phyloP scores from a whole-genome alignment of 192 early-diverging fungal genomes.

The Umbelopsis ramanniana region DNA sequence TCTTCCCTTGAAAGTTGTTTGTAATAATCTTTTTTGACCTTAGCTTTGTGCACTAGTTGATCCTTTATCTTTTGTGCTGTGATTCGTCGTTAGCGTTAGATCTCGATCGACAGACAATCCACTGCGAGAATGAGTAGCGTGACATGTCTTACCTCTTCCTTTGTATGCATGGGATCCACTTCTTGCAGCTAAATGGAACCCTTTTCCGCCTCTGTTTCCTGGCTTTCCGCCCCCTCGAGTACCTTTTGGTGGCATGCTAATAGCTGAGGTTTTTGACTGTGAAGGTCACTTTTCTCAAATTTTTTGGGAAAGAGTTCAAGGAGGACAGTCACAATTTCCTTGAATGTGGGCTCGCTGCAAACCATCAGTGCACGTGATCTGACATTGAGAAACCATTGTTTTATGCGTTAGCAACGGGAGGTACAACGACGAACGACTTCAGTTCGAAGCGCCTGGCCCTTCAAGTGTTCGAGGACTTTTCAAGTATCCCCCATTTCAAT shows the following conservation, averaged over 20 bases:
- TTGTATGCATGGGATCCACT: conserved; percentile 21
- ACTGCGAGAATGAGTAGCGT: neutral
- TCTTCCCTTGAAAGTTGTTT: conserved; percentile 38
- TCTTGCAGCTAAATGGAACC: neutral
- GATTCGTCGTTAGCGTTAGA: neutral
- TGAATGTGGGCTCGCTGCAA: too few relatives aligned
- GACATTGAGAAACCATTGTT: too few relatives aligned
- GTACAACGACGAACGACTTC: too few relatives aligned
- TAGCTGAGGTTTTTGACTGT: neutral
- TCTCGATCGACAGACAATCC: neutral
- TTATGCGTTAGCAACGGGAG: too few relatives aligned
- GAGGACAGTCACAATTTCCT: too few relatives aligned
- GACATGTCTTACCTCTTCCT: conserved; percentile 11
- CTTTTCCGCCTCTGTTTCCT: conserved; percentile 15
- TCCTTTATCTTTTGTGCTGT: conserved; percentile 43
- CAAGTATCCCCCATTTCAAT: too few relatives aligned
- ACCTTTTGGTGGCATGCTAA: conserved; percentile 15
- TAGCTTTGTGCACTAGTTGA: conserved; percentile 44
- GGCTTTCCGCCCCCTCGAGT: neutral
- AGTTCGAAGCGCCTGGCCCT: too few relatives aligned
- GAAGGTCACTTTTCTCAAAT: neutral
- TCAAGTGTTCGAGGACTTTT: too few relatives aligned
- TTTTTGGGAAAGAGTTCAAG: neutral
- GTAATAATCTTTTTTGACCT: conserved; percentile 44
- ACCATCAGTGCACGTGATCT: too few relatives aligned